Base-by-base conservation (phyloP, 202 grass and related monocot genomes). In the Setaria viridis region DNA sequence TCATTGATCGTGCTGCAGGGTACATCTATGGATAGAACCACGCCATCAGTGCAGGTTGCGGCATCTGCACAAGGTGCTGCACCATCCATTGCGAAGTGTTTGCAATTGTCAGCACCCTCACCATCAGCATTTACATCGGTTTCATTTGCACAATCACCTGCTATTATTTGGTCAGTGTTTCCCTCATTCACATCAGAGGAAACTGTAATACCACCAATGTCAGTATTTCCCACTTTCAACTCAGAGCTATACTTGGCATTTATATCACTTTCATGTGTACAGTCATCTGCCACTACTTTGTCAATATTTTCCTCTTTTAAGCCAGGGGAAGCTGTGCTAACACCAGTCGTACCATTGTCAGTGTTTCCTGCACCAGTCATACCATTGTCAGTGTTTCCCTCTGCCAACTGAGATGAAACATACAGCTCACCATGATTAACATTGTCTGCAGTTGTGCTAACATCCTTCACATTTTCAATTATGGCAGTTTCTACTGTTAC, bases 61-160 rank as follows among this genome's bases (percentile, higher is more conserved):
- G 65, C 67, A 39, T 79, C 85, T 62, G 64, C 79, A 65, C 76
- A 50, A 41, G 66, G 75, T 54, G 77, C 83, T 74, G 75, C 48
- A 33, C 39, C 58, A 49, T 21, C 74, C 10, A 5, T 37, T 73
- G 51, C 45, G 4, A 41, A 39, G 9, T 73, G 34, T 58, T 50
- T 13, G 3, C 12, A 13, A 79, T 35, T 17, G 0, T 12, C 33
- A 75, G 34, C 47, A 78, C 64, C 85, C 30, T 78, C 70, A 65
- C 59, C 4, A 72, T 76, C 80, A 29, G 39, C 34, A 63, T 46
- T 41, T 35, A 42, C 70, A 59, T 39, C 47, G 0, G 41, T 78
- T 57, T 15, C 47, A 51, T 73, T 37, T 62, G 10, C 15, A 42
- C 21, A 46, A 62, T 62, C 70, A 48, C 37, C 48, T 65, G 57